phyloP scores from a whole-genome alignment of 495 filamentous ascomycete genomes.

The Xanthoparmelia taractica region DNA sequence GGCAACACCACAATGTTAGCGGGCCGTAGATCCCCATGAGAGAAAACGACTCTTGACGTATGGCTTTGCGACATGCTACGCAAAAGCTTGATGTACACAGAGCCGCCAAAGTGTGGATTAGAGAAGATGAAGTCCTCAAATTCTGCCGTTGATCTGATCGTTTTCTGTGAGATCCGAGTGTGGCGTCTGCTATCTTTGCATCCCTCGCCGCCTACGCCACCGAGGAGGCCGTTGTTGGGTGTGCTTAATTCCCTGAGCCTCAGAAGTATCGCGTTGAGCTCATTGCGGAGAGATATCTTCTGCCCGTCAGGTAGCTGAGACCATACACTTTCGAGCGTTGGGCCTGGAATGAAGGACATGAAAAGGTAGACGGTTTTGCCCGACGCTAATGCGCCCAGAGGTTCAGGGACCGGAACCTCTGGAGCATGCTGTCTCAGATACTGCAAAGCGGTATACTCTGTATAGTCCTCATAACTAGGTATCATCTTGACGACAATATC shows the following conservation, averaged over 20 bases:
- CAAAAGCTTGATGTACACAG: slow-evolving; percentile 29
- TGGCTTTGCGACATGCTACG: slow-evolving; percentile 23
- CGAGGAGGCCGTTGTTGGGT: slow-evolving; percentile 23
- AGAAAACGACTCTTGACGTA: slow-evolving; percentile 31
- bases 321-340: not conserved
- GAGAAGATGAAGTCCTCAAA: slow-evolving; percentile 35
- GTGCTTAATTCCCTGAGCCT: slow-evolving; percentile 28
- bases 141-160: slow-evolving; percentile 27
- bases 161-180: slow-evolving; percentile 19
- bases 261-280: slow-evolving; percentile 31
- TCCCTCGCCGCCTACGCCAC: slow-evolving; percentile 32
- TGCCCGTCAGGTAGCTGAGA: not conserved
- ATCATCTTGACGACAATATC: slow-evolving; percentile 32
- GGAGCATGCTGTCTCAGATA: slow-evolving; percentile 31
- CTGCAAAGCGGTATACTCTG: slow-evolving; percentile 32
- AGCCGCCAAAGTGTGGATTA: slow-evolving; percentile 26
- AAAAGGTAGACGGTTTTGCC: not conserved
- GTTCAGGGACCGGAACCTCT: slow-evolving; percentile 9
- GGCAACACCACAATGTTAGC: slow-evolving; percentile 36
- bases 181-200: slow-evolving; percentile 28
- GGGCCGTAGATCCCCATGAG: slow-evolving; percentile 35
- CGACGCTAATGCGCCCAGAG: not conserved
- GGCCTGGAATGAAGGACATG: not conserved
- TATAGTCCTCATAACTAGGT: slow-evolving; percentile 25
- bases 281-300: slow-evolving; percentile 26